These are phyloP conservation scores for Acanthamoeba polyphaga DNA, from an alignment of 208 protist species.

Conservation along the genomic window DNA sequence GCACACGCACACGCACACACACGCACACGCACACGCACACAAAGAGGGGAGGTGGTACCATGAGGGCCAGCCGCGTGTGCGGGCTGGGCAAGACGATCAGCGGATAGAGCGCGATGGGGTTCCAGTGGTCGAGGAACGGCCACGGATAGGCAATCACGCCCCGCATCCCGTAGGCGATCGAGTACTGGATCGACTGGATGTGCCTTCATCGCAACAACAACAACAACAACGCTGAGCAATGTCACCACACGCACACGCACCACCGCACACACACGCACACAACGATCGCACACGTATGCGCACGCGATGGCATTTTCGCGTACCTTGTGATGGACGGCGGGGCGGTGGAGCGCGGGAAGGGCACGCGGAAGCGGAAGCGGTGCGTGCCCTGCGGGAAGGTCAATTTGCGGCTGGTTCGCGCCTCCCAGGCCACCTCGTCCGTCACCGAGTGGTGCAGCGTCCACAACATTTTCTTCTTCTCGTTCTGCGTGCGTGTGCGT, in stretches of 20 bases:
- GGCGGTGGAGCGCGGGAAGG: background rate
- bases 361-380: background rate
- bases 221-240: no score
- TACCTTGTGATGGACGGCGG: background rate
- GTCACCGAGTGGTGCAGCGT: background rate
- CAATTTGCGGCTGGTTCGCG: background rate
- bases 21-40: no score
- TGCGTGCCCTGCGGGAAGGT: background rate
- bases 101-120: background rate
- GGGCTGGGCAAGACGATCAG: background rate
- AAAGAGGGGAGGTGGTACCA: conserved; percentile 88
- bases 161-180: background rate
- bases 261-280: no score
- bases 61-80: background rate
- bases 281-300: no score
- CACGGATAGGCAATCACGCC: background rate
- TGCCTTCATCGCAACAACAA: no score
- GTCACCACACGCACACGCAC: background rate
- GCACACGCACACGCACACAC: no score
- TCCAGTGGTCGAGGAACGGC: background rate
- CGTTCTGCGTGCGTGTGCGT: background rate
- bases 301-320: no score
- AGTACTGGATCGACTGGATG: background rate
- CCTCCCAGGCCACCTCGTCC: background rate
- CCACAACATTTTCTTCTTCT: background rate